Evolutionary conservation across 1,139 yeast species (phyloP), one percentile per base, ranked within the genome.

Genomic region (Geotrichum phurueaensis): DNA sequence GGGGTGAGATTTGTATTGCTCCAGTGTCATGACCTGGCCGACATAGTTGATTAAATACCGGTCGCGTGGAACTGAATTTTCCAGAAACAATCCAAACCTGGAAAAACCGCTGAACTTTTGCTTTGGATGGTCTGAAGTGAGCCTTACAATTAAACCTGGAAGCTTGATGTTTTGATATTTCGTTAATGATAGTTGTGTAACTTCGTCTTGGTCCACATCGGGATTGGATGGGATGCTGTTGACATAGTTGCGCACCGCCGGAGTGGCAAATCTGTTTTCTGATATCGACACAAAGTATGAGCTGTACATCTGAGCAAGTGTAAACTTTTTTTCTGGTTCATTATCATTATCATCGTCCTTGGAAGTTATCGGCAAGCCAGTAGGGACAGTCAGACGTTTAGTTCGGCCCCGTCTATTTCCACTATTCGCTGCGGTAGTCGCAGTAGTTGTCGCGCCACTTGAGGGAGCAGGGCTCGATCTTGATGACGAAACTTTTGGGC

Each of bases 81-180:
- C 78, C 1, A 86, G 69, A 66, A 82, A 86, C 22, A 92, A 76
- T 0, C 95, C 91, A 57, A 86, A 72, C 65, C 84, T 85, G 1
- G 89, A 80, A 54, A 89, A 81, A 0, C 97, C 97, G 53, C 84
- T 83, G 67, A 87, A 89, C 68, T 83, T 83, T 60, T 82, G 82
- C 65, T 84, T 84, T 49, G 81, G 79, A 60, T 79, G 81, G 59
- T 85, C 89, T 0, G 82, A 75, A 58, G 82, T 79, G 1, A 79
- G 74, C 67, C 79, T 81, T 27, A 79, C 75, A 15, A 66, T 54
- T 1, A 76, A 63, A 33, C 65, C 64, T 3, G 71, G 71, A 25
- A 69, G 69, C 49, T 65, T 65, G 27, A 66, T 65, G 18, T 64
- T 61, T 12, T 62, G 58, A 62, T 63, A 71, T 57, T 71, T 74